A percentile compares a stretch with the other conserved stretches of the same genome.
Evolutionary conservation across 2,329 filamentous ascomycete species (phyloP).

Genomic region (Thielaviopsis euricoi): DNA sequence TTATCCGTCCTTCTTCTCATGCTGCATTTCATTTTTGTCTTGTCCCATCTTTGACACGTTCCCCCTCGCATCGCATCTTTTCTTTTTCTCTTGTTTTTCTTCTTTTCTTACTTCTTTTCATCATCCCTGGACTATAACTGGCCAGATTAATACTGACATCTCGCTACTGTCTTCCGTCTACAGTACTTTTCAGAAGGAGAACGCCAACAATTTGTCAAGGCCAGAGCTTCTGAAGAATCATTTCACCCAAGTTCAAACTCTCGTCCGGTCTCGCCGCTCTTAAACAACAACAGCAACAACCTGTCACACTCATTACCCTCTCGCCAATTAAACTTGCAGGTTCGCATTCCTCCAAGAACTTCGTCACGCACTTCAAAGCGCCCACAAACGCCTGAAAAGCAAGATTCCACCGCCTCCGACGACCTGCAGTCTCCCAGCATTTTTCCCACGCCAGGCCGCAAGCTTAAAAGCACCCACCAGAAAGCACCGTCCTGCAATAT

Average conservation of each 20-base stretch:
- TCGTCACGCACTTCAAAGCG: not conserved
- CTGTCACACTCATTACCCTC: conserved; percentile 11
- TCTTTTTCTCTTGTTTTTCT: conserved; percentile 1
- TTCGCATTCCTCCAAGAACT: conserved; percentile 7
- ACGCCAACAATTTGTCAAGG: conserved; percentile 10
- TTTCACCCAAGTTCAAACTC: not conserved
- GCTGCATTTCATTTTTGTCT: not conserved
- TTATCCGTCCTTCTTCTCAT: not conserved
- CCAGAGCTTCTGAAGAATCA: conserved; percentile 4
- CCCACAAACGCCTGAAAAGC: not conserved
- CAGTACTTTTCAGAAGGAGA: conserved; percentile 12
- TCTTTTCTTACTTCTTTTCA: not conserved
- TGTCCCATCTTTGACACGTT: conserved; percentile 8
- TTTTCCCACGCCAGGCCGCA: conserved; percentile 8
- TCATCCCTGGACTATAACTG: not conserved
- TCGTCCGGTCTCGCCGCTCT: conserved; percentile 3
- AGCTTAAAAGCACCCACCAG: not conserved
- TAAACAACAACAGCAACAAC: not conserved
- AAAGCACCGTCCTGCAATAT: conserved; percentile 15
- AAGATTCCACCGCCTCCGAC: not conserved
- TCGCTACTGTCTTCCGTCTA: not conserved
- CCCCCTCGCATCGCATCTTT: conserved; percentile 8
- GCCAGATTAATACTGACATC: not conserved
- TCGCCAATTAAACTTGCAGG: conserved; percentile 1
- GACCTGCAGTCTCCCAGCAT: conserved; percentile 10